phyloP scores from a whole-genome alignment of 148 eudicot species.

The Camellia lanceoleosa region DNA sequence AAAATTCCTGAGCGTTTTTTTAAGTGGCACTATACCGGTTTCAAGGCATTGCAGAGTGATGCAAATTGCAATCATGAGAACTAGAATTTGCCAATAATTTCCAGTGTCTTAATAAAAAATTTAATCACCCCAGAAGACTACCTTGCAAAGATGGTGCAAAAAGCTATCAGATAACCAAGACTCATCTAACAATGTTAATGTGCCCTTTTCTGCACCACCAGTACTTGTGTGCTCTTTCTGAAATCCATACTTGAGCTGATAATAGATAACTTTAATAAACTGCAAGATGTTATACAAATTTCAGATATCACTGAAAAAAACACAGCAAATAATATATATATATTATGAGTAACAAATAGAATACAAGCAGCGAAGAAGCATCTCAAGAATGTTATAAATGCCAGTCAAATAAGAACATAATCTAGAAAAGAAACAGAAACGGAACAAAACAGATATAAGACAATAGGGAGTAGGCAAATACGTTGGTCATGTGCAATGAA shows the following conservation, averaged over 20 bases:
- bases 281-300: conserved; percentile 29
- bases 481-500: not conserved
- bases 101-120: not conserved
- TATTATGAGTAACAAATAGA: not conserved
- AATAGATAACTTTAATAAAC: conserved; percentile 69
- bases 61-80: conserved; percentile 2
- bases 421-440: not conserved
- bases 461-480: not conserved
- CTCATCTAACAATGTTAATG: conserved; percentile 68
- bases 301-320: conserved; percentile 7
- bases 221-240: conserved; percentile 46
- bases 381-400: not conserved
- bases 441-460: not conserved
- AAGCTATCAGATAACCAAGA: conserved; percentile 93
- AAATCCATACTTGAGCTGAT: conserved; percentile 86
- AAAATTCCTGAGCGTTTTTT: not conserved
- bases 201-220: conserved; percentile 37
- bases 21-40: not conserved
- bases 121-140: conserved; percentile 19
- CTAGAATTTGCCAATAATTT: not conserved
- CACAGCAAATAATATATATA: not conserved
- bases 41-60: not conserved
- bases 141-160: conserved; percentile 90
- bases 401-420: not conserved
- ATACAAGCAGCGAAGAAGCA: not conserved